These are phyloP conservation scores for Pochonia chlamydosporia DNA, from an alignment of 2,329 filamentous ascomycete genomes.

Conservation along the genomic window DNA sequence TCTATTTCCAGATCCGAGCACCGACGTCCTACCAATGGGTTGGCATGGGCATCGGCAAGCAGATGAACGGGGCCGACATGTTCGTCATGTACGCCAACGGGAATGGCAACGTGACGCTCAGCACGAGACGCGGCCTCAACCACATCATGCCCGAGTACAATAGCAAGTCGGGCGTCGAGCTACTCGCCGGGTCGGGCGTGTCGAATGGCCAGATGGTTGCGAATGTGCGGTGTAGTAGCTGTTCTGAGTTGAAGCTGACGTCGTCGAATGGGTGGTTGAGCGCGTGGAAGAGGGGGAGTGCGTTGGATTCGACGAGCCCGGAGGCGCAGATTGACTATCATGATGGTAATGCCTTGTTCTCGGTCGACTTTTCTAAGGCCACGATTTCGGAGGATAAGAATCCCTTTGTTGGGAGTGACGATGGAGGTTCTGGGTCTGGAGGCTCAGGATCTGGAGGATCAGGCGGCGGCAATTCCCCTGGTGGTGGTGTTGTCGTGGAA, in stretches of 20 bases:
- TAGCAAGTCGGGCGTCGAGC: constrained; percentile 36
- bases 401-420: constrained; percentile 36
- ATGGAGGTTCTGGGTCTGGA: constrained; percentile 4
- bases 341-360: constrained; percentile 36
- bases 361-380: constrained; percentile 43
- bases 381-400: constrained; percentile 42
- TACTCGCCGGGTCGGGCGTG: constrained; percentile 56
- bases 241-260: constrained; percentile 38
- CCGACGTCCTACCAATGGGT: constrained; percentile 50
- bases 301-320: constrained; percentile 37
- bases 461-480: neutral
- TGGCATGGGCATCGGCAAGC: constrained; percentile 48
- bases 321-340: constrained; percentile 39
- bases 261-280: constrained; percentile 44
- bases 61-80: constrained; percentile 53
- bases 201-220: constrained; percentile 47
- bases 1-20: constrained; percentile 57
- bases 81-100: constrained; percentile 58
- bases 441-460: constrained; percentile 9
- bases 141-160: constrained; percentile 44
- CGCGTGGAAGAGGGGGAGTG: constrained; percentile 43
- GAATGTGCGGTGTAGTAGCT: constrained; percentile 52
- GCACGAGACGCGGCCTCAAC: constrained; percentile 43
- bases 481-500: neutral
- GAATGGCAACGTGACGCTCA: constrained; percentile 54